Conservation (phyloP, 805 yeast genomes). For the Wickerhamomyces alni region DNA sequence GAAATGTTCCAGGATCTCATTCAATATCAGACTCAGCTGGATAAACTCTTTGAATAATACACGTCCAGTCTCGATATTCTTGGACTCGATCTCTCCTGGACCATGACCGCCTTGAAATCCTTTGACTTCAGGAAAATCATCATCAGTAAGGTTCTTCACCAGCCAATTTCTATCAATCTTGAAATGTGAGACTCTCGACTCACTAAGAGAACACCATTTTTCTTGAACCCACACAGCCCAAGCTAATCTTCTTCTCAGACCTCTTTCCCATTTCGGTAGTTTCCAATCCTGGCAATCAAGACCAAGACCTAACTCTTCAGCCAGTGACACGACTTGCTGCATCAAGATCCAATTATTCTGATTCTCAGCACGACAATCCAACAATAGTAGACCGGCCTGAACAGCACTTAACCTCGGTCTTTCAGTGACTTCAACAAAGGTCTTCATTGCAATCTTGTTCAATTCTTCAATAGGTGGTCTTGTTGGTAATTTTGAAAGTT, state of each 20-base stretch:
- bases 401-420: conserved; percentile 89
- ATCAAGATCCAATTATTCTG: conserved; percentile 79
- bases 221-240: conserved; percentile 96
- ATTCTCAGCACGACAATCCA: conserved; percentile 54
- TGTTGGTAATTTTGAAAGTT: conserved; percentile 56
- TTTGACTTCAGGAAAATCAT: conserved; percentile 69
- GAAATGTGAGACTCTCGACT: conserved; percentile 80
- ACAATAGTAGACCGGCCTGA: conserved; percentile 76
- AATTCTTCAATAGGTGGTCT: conserved; percentile 74
- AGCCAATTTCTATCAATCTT: conserved; percentile 73
- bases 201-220: conserved; percentile 81
- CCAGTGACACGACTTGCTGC: conserved; percentile 79
- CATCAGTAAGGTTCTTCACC: conserved; percentile 56
- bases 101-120: conserved; percentile 1
- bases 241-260: conserved; percentile 78
- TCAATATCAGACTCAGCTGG: conserved; percentile 57
- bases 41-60: conserved; percentile 63
- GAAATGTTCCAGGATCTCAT: conserved; percentile 66
- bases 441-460: conserved; percentile 58
- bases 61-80: conserved; percentile 55
- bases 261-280: conserved; percentile 92
- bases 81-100: conserved; percentile 14
- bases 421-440: conserved; percentile 67
- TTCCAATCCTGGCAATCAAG: conserved; percentile 90
- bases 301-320: conserved; percentile 89